Percentiles rank a stretch among this genome's conserved stretches.
Conservation (phyloP, 2,329 filamentous ascomycete genomes). For the Elsinoe fawcettii region DNA sequence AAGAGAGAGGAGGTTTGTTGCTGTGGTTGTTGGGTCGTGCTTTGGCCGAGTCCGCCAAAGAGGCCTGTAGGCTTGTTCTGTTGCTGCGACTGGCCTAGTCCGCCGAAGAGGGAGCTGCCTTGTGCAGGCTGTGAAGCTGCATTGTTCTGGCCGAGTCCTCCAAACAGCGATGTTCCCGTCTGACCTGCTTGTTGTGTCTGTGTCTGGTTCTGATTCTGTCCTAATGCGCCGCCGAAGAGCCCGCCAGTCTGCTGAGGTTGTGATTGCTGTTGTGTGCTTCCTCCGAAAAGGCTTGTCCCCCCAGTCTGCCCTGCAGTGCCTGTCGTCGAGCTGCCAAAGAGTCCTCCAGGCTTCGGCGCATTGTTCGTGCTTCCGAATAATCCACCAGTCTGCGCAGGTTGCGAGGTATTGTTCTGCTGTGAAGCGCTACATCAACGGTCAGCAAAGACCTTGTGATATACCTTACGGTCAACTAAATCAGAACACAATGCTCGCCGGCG, state of each 20-base stretch:
- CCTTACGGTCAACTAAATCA: too few relatives aligned
- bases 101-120: slow-evolving; percentile 14
- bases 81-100: slow-evolving; percentile 23
- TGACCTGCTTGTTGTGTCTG: slow-evolving; percentile 18
- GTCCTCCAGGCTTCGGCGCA: slow-evolving; percentile 12
- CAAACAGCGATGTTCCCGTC: slow-evolving; percentile 25
- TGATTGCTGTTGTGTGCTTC: slow-evolving; percentile 19
- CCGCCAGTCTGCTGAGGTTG: slow-evolving; percentile 22
- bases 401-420: slow-evolving; percentile 10
- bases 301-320: slow-evolving; percentile 16
- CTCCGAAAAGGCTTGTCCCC: slow-evolving; percentile 25
- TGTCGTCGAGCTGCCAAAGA: slow-evolving; percentile 19
- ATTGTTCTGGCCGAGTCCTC: slow-evolving; percentile 17
- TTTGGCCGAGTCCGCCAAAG: slow-evolving; percentile 20
- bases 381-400: slow-evolving; percentile 15
- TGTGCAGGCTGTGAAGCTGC: not conserved
- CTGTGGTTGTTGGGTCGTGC: slow-evolving; percentile 2
- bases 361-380: slow-evolving; percentile 22
- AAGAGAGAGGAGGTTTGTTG: slow-evolving; percentile 13
- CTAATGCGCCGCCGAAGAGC: slow-evolving; percentile 22
- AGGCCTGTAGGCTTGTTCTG: slow-evolving; percentile 20
- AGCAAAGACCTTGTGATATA: not conserved
- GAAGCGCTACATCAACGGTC: not conserved
- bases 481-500: not conserved
- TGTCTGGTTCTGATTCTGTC: slow-evolving; percentile 7